phyloP scores from a whole-genome alignment of 2,329 filamentous ascomycete species.

The Alternaria novae-zelandiae region DNA sequence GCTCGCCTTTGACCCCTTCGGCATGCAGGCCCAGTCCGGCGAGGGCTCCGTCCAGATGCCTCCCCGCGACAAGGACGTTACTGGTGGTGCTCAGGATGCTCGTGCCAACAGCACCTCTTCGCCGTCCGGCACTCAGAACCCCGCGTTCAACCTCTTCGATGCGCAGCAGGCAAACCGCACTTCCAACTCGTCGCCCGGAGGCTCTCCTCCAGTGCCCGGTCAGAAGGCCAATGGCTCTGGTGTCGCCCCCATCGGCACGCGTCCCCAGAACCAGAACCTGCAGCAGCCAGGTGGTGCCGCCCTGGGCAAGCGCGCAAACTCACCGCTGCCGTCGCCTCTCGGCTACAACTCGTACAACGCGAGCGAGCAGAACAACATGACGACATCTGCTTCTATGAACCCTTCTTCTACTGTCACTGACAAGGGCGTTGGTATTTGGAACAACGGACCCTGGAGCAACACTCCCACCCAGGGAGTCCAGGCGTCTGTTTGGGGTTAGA shows the following conservation, averaged over 20 bases:
- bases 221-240: constrained; percentile 66
- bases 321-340: constrained; percentile 87
- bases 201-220: constrained; percentile 75
- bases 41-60: constrained; percentile 62
- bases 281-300: constrained; percentile 64
- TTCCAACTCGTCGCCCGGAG: constrained; percentile 84
- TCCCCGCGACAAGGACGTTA: constrained; percentile 53
- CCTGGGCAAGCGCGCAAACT: constrained; percentile 82
- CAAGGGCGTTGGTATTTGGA: constrained; percentile 66
- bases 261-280: constrained; percentile 68
- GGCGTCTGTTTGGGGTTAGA: constrained; percentile 90
- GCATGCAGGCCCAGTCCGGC: constrained; percentile 58
- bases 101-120: constrained; percentile 86
- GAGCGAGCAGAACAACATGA: constrained; percentile 58
- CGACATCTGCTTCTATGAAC: constrained; percentile 64
- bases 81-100: constrained; percentile 62
- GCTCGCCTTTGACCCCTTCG: constrained; percentile 75
- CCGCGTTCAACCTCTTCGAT: constrained; percentile 56
- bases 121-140: constrained; percentile 70
- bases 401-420: constrained; percentile 55
- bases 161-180: constrained; percentile 75
- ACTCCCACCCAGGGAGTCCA: constrained; percentile 74
- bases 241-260: constrained; percentile 92
- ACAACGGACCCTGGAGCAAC: constrained; percentile 84
- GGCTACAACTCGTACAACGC: constrained; percentile 68